phyloP scores from a whole-genome alignment of 306 rosid species.

The Prunus mira region DNA sequence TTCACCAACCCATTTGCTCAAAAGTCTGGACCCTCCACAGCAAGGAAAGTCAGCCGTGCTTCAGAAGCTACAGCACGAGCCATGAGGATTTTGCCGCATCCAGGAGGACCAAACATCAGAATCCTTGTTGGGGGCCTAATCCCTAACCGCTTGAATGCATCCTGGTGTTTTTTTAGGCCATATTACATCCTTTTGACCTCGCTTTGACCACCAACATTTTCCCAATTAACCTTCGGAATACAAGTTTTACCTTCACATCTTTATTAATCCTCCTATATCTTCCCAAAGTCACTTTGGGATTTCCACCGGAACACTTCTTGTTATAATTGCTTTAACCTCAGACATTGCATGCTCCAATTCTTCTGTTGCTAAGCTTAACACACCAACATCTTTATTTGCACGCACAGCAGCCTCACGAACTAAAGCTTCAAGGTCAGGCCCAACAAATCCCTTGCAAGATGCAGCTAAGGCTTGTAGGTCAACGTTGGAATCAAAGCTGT shows the following conservation, averaged over 20 bases:
- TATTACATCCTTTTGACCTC: conserved; percentile 78
- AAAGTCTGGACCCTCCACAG: conserved; percentile 96
- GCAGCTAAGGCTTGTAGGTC: too few relatives aligned
- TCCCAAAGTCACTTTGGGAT: too few relatives aligned
- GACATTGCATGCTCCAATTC: too few relatives aligned
- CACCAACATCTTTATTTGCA: too few relatives aligned
- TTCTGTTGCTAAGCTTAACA: too few relatives aligned
- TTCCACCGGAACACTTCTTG: too few relatives aligned
- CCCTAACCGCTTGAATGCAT: conserved; percentile 83
- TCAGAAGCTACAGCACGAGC: conserved; percentile 97
- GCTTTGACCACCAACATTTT: conserved; percentile 88
- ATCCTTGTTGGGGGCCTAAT: conserved; percentile 76
- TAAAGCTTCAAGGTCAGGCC: too few relatives aligned
- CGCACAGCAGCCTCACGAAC: too few relatives aligned
- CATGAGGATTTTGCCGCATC: conserved; percentile 94
- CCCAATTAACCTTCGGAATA: conserved; percentile 94
- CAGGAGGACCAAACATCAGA: conserved; percentile 91
- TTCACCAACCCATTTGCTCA: conserved; percentile 98
- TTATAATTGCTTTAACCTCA: too few relatives aligned
- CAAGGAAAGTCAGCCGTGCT: conserved; percentile 76
- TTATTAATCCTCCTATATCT: too few relatives aligned
- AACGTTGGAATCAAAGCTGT: too few relatives aligned
- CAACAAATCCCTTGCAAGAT: too few relatives aligned
- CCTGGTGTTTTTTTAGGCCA: conserved; percentile 92
- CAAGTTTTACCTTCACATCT: conserved; percentile 62